A percentile compares a stretch with the other conserved stretches of the same genome.
Evolutionary conservation across 2,329 filamentous ascomycete species (phyloP).

Genomic region (Aspergillus sclerotialis): DNA sequence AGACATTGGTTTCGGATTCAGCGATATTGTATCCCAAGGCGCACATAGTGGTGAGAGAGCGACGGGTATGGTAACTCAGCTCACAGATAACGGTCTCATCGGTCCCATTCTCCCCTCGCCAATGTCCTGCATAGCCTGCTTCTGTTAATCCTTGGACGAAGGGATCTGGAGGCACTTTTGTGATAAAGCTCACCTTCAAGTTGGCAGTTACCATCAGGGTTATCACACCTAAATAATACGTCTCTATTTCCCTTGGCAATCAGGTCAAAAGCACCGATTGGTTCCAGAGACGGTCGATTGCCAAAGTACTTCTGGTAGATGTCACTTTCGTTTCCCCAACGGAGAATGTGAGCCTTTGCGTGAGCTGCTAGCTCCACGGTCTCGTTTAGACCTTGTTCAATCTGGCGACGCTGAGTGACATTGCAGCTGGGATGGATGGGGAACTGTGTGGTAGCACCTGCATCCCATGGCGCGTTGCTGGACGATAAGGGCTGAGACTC

Average conservation of each 20-base stretch:
- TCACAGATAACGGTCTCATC: conserved; percentile 64
- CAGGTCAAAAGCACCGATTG: conserved; percentile 57
- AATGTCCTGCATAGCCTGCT: conserved; percentile 60
- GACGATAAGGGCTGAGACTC: too few species aligned
- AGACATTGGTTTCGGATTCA: conserved; percentile 50
- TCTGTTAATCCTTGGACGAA: not conserved
- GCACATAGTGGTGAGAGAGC: conserved; percentile 54
- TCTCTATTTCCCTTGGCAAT: conserved; percentile 52
- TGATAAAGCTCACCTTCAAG: conserved; percentile 41
- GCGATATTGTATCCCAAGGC: conserved; percentile 57
- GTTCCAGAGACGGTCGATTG: conserved; percentile 48
- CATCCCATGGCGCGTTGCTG: conserved; percentile 24
- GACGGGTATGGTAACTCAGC: conserved; percentile 53
- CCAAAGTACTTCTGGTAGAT: conserved; percentile 64
- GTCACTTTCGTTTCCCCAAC: conserved; percentile 48
- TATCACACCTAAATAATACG: conserved; percentile 61
- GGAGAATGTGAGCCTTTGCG: conserved; percentile 52
- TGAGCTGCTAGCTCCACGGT: conserved; percentile 52
- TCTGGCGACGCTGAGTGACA: conserved; percentile 50
- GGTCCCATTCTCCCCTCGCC: conserved; percentile 58
- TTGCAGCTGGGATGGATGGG: conserved; percentile 62
- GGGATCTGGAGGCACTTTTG: conserved; percentile 21
- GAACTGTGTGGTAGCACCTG: conserved; percentile 34
- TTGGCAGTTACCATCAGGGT: conserved; percentile 59
- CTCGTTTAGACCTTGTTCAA: conserved; percentile 53